Percentiles rank a stretch among this genome's conserved stretches.
Evolutionary conservation across 2,329 filamentous ascomycete genomes (phyloP).

Genomic region (Hypoxylon sp.): DNA sequence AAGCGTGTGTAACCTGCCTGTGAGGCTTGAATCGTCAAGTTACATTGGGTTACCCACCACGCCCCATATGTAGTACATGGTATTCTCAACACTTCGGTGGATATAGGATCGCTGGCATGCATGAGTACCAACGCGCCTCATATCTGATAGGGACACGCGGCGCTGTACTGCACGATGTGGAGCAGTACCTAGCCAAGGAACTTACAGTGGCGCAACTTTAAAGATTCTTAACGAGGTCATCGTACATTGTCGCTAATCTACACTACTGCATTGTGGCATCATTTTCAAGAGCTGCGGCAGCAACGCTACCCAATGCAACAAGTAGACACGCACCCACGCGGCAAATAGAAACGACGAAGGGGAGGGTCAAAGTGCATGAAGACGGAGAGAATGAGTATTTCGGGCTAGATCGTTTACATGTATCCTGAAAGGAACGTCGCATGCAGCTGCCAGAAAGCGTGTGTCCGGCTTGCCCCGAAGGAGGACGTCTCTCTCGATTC

Average conservation of each 20-base stretch:
- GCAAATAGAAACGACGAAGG: slow-evolving; percentile 24
- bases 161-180: slow-evolving; percentile 12
- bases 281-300: slow-evolving; percentile 27
- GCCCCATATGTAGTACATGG: neutral
- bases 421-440: slow-evolving; percentile 34
- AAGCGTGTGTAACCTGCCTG: slow-evolving; percentile 32
- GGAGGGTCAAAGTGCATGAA: slow-evolving; percentile 29
- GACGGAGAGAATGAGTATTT: slow-evolving; percentile 33
- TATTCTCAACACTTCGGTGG: slow-evolving; percentile 21
- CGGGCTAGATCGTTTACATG: slow-evolving; percentile 34
- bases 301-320: slow-evolving; percentile 33
- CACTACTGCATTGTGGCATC: slow-evolving; percentile 36
- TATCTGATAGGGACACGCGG: slow-evolving; percentile 17
- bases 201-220: slow-evolving; percentile 12
- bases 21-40: slow-evolving; percentile 31
- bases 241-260: slow-evolving; percentile 42
- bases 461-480: slow-evolving; percentile 34
- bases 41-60: slow-evolving; percentile 23
- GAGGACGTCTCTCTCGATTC: slow-evolving; percentile 32
- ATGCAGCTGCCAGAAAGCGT: slow-evolving; percentile 46
- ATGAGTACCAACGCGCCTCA: slow-evolving; percentile 25
- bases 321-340: slow-evolving; percentile 8
- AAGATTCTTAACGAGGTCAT: slow-evolving; percentile 28
- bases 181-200: neutral
- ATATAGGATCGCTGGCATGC: slow-evolving; percentile 12